Percentiles rank a stretch among this genome's conserved stretches.
These are phyloP conservation scores for Fusarium bulbicola DNA, from an alignment of 2,329 filamentous ascomycete genomes.

Conservation along the genomic window DNA sequence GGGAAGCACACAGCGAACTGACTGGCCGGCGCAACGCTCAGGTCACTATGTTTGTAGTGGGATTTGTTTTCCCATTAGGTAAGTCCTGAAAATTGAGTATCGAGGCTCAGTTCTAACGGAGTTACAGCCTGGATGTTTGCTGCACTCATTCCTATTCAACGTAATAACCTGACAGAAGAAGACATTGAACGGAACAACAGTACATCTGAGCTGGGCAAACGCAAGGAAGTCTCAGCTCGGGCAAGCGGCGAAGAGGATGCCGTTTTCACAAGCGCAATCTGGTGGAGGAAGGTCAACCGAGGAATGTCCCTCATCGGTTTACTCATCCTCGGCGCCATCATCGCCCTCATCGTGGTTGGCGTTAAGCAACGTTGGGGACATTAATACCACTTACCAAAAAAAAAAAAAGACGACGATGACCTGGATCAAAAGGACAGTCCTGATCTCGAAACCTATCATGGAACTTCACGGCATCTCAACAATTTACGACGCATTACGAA, in stretches of 20 bases:
- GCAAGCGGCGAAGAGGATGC: conserved; percentile 53
- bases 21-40: conserved; percentile 77
- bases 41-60: conserved; percentile 76
- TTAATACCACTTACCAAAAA: conserved; percentile 23
- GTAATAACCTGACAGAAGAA: conserved; percentile 59
- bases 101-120: conserved; percentile 23
- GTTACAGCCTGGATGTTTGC: conserved; percentile 79
- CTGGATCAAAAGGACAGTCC: background rate
- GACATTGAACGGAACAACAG: conserved; percentile 60
- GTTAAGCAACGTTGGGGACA: conserved; percentile 59
- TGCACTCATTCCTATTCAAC: conserved; percentile 76
- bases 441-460: conserved; percentile 14
- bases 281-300: conserved; percentile 69
- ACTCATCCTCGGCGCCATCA: conserved; percentile 61
- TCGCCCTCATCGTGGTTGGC: conserved; percentile 62
- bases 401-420: conserved; percentile 30
- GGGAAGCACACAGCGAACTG: conserved; percentile 66
- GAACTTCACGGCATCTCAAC: conserved; percentile 38
- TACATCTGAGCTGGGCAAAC: conserved; percentile 52
- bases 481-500: conserved; percentile 42
- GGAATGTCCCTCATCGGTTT: conserved; percentile 66
- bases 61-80: conserved; percentile 81
- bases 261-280: conserved; percentile 62
- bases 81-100: conserved; percentile 44
- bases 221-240: conserved; percentile 48